Evolutionary conservation across 78 protist genomes (phyloP), one percentile per base, ranked within the genome.

Genomic region (Bodo saltans): DNA sequence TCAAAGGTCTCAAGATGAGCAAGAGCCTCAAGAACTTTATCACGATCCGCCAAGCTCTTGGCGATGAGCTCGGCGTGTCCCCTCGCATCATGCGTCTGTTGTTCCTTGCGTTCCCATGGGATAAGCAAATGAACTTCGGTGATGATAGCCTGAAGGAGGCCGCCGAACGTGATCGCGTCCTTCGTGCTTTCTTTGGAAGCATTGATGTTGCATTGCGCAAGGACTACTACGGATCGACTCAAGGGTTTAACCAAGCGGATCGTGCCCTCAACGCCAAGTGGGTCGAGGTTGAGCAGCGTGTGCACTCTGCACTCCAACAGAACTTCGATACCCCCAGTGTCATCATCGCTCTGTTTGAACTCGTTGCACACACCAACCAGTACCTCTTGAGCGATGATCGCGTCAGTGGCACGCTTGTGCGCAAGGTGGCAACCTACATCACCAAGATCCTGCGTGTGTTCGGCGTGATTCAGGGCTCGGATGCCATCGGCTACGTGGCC

Each of bases 1-100:
- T 97, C 86, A 74, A 92, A 47, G 98, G 97, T 17, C 69, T 67
- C 53, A 98, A 98, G 82, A 98, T 98, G 99, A 89, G 96, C 73
- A 97, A 98, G 87, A 88, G 95, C 0, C 92, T 96, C 53, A 98
- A 98, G 90, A 98, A 98, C 87, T 98, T 98, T 82, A 87, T 93
- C 79, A 95, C 99, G 35, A 95, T 98, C 87, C 83, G 90, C 32
- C 35, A 41, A 83, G 91, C 87, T 39, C 84, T 87, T 27, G 81
- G 74, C 0, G 4, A 68, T 17, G 17, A 47, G 29, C 41, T 40
- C 4, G 11, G 38, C 41, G 71, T 72, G 89, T 89, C 96, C 0
- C 88, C 98, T 3, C 85, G 95, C 2, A 97, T 92, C 86, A 70
- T 97, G 35, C 92, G 99, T 38, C 26, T 95, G 85, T 67, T 98